Evolutionary conservation across 2,329 filamentous ascomycete genomes (phyloP), one percentile per base, ranked within the genome.

Genomic region (Lasiodiplodia gonubiensis): DNA sequence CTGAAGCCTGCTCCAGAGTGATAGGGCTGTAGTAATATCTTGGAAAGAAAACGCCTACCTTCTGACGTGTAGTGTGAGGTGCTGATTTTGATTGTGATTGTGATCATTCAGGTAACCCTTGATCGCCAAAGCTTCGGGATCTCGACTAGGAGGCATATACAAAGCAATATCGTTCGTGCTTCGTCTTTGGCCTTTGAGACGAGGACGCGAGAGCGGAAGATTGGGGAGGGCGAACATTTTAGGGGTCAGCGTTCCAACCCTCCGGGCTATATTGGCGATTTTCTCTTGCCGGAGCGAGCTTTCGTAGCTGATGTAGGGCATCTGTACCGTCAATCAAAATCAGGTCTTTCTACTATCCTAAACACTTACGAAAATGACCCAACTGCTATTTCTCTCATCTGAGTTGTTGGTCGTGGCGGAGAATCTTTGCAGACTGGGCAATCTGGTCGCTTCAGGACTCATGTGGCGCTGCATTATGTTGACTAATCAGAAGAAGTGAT

Each of bases 231-330:
- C 4, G 11, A 63, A 51, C n/a, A 11, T 11, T 25, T 37, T 49
- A 0, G 46, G 27, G 14, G 42, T 12, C 1, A n/a, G 18, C 8
- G 46, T 16, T 1, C 57, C 23, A 1, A 27, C 49, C 25, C 39
- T 4, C 11, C 18, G 16, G 4, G 35, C 16, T 6, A 63, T 27
- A 2, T 35, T 48, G 2, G 59, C 18, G 37, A 63, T 46, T 4
- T 33, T 21, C 11, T 27, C 25, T 37, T 63, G 59, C 4, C 46
- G 46, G 6, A 27, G 2, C 2, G 30, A 63, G 16, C 59, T 63
- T 39, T 63, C 59, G 46, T 63, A 63, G 42, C 59, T 63, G 5
- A 63, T 18, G 14, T 63, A 63, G 4, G 59, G 59, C 59, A 63
- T 63, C 59, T 63, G 8, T 25, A 0, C 6, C 6, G 5, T 25